Evolutionary conservation across 192 early-diverging fungal species (phyloP).

Genomic region (Backusella luteola): DNA sequence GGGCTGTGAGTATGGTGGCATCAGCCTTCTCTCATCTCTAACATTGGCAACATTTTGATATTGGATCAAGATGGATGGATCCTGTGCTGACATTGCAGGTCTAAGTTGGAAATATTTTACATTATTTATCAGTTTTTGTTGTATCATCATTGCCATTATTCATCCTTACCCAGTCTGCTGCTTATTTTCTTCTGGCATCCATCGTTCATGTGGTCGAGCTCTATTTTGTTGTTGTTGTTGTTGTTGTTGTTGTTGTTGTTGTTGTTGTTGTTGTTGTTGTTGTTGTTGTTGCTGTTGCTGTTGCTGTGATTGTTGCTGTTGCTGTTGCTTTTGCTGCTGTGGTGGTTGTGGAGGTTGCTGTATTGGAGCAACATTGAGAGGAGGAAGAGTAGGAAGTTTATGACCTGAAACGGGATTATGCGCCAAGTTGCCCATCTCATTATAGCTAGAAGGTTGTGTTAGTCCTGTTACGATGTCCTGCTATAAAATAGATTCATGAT

Average conservation of each 20-base stretch:
- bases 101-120: not conserved
- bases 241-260: not conserved
- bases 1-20: conserved; percentile 1
- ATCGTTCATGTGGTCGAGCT: conserved; percentile 27
- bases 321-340: not conserved
- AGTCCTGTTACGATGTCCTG: conserved; percentile 4
- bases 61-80: conserved; percentile 33
- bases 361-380: conserved; percentile 1
- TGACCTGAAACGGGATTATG: not conserved
- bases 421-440: not conserved
- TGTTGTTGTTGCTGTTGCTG: not conserved
- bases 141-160: too few relatives aligned
- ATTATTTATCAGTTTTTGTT: conserved; percentile 43
- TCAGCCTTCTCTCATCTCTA: not conserved
- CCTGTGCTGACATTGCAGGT: conserved; percentile 6
- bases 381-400: conserved; percentile 6
- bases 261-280: not conserved
- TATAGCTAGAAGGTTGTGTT: conserved; percentile 8
- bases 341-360: not conserved
- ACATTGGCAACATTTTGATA: conserved; percentile 17
- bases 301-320: conserved; percentile 3
- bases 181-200: conserved; percentile 79
- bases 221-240: conserved; percentile 6
- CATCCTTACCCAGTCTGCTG: conserved; percentile 53
- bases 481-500: not conserved